A percentile compares a stretch with the other conserved stretches of the same genome.
These are phyloP conservation scores for Casaregolazyma suthepensis DNA, from an alignment of 1,139 yeast genomes.

Conservation along the genomic window DNA sequence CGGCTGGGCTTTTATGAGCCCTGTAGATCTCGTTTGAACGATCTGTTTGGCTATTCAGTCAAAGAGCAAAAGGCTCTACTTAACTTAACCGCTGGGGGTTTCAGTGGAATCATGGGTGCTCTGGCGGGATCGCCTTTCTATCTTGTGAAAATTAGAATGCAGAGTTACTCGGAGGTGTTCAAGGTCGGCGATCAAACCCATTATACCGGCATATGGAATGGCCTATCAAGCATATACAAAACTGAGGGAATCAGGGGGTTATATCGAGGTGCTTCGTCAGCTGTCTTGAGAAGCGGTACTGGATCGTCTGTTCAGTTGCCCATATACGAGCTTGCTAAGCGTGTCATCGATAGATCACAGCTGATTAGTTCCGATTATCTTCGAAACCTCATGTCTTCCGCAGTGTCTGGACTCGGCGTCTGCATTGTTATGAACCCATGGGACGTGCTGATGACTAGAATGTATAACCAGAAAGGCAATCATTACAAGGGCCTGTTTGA, in stretches of 20 bases:
- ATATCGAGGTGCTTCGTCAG: slow-evolving; percentile 92
- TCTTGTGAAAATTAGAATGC: slow-evolving; percentile 92
- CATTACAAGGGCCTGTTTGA: slow-evolving; percentile 82
- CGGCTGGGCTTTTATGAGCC: slow-evolving; percentile 94
- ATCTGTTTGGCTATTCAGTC: slow-evolving; percentile 46
- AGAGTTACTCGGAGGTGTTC: slow-evolving; percentile 65
- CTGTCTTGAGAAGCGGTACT: slow-evolving; percentile 87
- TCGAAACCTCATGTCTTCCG: slow-evolving; percentile 68
- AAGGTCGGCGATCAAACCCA: slow-evolving; percentile 90
- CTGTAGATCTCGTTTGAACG: slow-evolving; percentile 55
- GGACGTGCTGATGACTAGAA: slow-evolving; percentile 90
- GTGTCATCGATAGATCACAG: slow-evolving; percentile 44
- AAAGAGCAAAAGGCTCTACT: slow-evolving; percentile 42
- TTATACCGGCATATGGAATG: slow-evolving; percentile 64
- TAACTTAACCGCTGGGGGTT: slow-evolving; percentile 76
- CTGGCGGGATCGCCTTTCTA: slow-evolving; percentile 85
- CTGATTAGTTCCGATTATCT: slow-evolving; percentile 57
- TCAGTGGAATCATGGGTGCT: slow-evolving; percentile 88
- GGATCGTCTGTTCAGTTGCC: slow-evolving; percentile 96
- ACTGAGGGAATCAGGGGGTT: slow-evolving; percentile 74
- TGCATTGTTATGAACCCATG: slow-evolving; percentile 96
- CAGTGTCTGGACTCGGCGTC: slow-evolving; percentile 85
- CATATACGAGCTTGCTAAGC: slow-evolving; percentile 75
- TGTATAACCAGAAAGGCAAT: slow-evolving; percentile 89
- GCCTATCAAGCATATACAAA: slow-evolving; percentile 53